Base-by-base conservation (phyloP, 768 basidiomycete species). In the Psilocybe subaeruginosa region DNA sequence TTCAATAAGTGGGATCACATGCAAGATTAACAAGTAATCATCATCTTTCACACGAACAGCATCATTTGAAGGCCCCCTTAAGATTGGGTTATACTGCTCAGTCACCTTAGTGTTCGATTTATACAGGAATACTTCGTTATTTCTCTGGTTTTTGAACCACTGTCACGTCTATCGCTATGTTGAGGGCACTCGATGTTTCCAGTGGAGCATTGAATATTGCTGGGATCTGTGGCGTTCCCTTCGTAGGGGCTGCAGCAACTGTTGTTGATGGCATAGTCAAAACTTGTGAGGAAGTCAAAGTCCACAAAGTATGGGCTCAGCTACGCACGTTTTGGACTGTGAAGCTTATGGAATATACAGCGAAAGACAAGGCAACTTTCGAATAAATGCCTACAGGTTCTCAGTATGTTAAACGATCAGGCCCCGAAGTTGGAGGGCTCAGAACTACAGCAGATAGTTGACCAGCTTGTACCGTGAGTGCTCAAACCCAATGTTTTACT, bases 221-320 rank as follows among this genome's bases (percentile, higher is more conserved):
- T n/a, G 80, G 78, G 11, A 53, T 80, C 0, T 76, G 72, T 2
- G 82, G 82, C 50, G 72, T 82, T 3, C 84, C 84, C 4, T 80
- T 78, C 47, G 77, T 78, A 29, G 75, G 80, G 0, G 75, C 80
- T 3, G 80, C 77, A 16, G 80, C 79, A 5, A 69, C 77, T 56
- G 61, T 78, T 0, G 64, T 85, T 8, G 74, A 80, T 61, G 76
- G 80, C 57, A 84, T 86, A 61, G 70, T 73, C n/a, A 59, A 70
- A 6, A 61, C 76, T 17, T 87, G 85, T 64, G 74, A 80, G 6
- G 73, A 84, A 58, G 76, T 86, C 17, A 68, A 75, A 19, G 68
- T 78, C 19, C 78, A 84, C 68, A 86, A 84, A 79, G 86, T 85
- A 54, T 59, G 64, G 50, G 48, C 41, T 45, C 51, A 41, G 35